A percentile compares a stretch with the other conserved stretches of the same genome.
phyloP scores from a whole-genome alignment of 2,329 filamentous ascomycete genomes.

The Acephala macrosclerotiorum region DNA sequence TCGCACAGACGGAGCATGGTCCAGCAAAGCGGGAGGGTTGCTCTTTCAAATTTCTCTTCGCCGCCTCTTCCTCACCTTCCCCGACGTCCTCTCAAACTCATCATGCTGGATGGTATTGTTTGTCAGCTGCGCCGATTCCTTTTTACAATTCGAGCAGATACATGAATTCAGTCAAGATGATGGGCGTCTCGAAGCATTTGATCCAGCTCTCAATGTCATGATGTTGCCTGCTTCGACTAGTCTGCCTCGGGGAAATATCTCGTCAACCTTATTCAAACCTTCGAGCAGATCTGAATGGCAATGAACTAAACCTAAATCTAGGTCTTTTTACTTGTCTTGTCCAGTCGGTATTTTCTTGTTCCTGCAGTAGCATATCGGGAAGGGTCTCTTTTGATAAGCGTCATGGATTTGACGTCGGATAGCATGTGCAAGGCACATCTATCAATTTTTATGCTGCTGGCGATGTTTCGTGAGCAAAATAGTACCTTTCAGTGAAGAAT shows the following conservation, averaged over 20 bases:
- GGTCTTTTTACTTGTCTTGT: background rate
- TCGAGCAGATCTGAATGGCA: background rate
- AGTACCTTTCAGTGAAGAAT: background rate
- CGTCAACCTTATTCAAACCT: slow-evolving; percentile 9
- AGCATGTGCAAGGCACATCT: background rate
- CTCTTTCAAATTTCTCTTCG: no score
- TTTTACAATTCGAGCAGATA: no score
- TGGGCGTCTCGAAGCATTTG: background rate
- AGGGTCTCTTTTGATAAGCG: slow-evolving; percentile 3
- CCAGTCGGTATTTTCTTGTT: background rate
- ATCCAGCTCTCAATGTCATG: background rate
- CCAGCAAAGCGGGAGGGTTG: no score
- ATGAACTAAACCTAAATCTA: background rate
- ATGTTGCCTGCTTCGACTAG: background rate
- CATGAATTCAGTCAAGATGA: background rate
- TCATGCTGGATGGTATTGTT: no score
- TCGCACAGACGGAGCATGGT: no score
- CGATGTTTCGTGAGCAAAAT: background rate
- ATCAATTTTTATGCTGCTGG: background rate
- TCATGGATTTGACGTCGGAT: background rate
- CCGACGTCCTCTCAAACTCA: no score
- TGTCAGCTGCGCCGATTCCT: no score
- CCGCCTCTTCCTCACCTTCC: no score
- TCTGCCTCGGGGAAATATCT: background rate
- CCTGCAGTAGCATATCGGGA: slow-evolving; percentile 1